Conservation (phyloP, 352 stramenopile genomes). For the Globisporangium yorkense region DNA sequence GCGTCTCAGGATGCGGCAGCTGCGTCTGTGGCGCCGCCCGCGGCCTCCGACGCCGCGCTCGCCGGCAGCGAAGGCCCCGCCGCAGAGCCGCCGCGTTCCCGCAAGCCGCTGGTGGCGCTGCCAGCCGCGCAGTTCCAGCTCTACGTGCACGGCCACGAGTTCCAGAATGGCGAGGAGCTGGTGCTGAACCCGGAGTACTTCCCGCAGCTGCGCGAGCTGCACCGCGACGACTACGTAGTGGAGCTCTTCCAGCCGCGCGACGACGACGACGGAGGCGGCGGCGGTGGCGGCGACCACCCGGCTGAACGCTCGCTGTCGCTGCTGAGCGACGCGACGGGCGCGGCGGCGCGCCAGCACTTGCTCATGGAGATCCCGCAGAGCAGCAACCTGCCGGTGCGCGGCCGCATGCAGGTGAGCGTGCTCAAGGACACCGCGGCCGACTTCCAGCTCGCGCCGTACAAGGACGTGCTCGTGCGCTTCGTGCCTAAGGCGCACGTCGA, state of each 20-base stretch:
- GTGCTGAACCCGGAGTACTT: conserved; percentile 80
- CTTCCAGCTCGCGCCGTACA: conserved; percentile 70
- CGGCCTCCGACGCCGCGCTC: conserved; percentile 8
- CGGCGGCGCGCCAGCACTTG: conserved; percentile 49
- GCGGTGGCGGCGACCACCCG: conserved; percentile 7
- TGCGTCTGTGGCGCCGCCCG: too few species aligned
- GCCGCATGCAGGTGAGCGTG: conserved; percentile 77
- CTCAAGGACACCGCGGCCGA: conserved; percentile 72
- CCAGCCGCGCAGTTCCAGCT: conserved; percentile 67
- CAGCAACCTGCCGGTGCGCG: conserved; percentile 58
- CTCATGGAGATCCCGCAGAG: conserved; percentile 72
- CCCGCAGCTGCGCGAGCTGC: conserved; percentile 60
- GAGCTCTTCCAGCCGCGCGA: conserved; percentile 64
- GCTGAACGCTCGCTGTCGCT: conserved; percentile 12
- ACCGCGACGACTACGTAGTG: conserved; percentile 71
- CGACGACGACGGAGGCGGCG: conserved; percentile 6
- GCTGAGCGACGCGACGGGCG: conserved; percentile 3
- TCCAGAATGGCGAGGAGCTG: conserved; percentile 75
- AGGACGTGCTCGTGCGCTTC: conserved; percentile 80
- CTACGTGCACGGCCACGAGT: conserved; percentile 78
- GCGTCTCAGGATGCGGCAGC: not conserved
- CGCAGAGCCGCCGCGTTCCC: conserved; percentile 7
- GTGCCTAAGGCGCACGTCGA: conserved; percentile 68
- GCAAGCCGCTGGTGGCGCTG: conserved; percentile 43
- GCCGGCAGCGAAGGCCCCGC: not conserved